These are phyloP conservation scores for Rhinocladiella similis DNA, from an alignment of 2,329 filamentous ascomycete species.

Conservation along the genomic window DNA sequence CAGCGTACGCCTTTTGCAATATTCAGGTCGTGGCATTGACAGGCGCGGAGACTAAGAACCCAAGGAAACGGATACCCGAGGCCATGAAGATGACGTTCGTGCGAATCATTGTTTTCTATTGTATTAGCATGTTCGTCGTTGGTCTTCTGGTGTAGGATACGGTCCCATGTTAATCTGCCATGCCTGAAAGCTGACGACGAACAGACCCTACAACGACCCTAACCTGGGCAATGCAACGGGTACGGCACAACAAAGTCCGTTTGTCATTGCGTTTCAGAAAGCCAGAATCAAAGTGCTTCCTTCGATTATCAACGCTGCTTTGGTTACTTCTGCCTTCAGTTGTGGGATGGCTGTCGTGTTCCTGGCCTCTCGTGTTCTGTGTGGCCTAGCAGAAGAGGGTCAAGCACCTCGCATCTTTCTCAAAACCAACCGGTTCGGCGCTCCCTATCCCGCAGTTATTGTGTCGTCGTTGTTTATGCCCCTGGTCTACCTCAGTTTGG, in stretches of 20 bases:
- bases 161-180: slow-evolving; percentile 48
- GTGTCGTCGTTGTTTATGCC: slow-evolving; percentile 63
- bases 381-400: slow-evolving; percentile 55
- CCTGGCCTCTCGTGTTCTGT: slow-evolving; percentile 63
- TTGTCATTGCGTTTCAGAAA: slow-evolving; percentile 45
- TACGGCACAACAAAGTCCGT: slow-evolving; percentile 51
- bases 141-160: slow-evolving; percentile 47
- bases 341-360: slow-evolving; percentile 58
- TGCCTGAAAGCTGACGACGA: slow-evolving; percentile 36
- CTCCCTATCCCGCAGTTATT: slow-evolving; percentile 65
- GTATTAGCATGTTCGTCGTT: slow-evolving; percentile 56
- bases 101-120: slow-evolving; percentile 58
- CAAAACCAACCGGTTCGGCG: slow-evolving; percentile 59
- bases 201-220: not conserved
- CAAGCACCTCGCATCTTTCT: slow-evolving; percentile 48
- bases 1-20: slow-evolving; percentile 41
- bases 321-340: slow-evolving; percentile 56
- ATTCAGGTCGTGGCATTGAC: slow-evolving; percentile 54
- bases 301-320: slow-evolving; percentile 57
- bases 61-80: slow-evolving; percentile 52
- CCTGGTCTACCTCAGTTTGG: slow-evolving; percentile 70
- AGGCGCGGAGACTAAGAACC: slow-evolving; percentile 54
- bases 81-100: slow-evolving; percentile 54
- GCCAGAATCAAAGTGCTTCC: slow-evolving; percentile 65
- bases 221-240: slow-evolving; percentile 27